Evolutionary conservation across 345 rosid genomes (phyloP), one percentile per base, ranked within the genome.

Genomic region (Salix caprea): DNA sequence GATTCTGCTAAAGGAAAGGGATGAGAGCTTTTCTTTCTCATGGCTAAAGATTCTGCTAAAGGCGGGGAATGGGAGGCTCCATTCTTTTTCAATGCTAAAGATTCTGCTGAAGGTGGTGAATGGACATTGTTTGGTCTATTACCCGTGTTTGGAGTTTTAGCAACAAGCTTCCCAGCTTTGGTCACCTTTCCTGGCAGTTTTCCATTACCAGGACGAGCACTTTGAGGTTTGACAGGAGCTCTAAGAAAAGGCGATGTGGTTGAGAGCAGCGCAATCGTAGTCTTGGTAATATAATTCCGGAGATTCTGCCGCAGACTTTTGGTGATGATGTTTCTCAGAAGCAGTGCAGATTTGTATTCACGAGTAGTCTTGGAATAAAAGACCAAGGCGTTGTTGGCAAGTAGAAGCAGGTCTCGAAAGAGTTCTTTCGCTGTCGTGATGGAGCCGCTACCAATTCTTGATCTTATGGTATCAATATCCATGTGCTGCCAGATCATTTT

Each of bases 311-410:
- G 77, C 67, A 92, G 70, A 70, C 90, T 84, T 75, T 82, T 82
- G 34, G 80, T 86, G 50, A 89, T 90, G 28, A 88, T 78, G 62
- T 84, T 87, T 81, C 99, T 84, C 19, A 95, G 90, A 4, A 74
- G 80, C 6, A 84, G 52, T 0, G 92, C 99, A 1, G 94, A 90
- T 86, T 95, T 92, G 79, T 91, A 81, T 68, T 95, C 99, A 4
- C 92, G 90, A 4, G 97, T 95, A 82, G 84, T 92, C 80, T 83
- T 87, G 42, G 96, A 88, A 67, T 92, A 92, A 76, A 95, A 92
- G 36, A 90, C 87, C 69, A 90, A 69, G 7, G 93, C 91, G 44
- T 95, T 95, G 82, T 91, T 95, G 0, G 92, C 90, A 15, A 95
- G 85, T 24, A 92, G 88, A 68, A 95, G 81, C 74, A 95, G 76